phyloP scores from a whole-genome alignment of 306 rosid species.

The Quillaja saponaria region DNA sequence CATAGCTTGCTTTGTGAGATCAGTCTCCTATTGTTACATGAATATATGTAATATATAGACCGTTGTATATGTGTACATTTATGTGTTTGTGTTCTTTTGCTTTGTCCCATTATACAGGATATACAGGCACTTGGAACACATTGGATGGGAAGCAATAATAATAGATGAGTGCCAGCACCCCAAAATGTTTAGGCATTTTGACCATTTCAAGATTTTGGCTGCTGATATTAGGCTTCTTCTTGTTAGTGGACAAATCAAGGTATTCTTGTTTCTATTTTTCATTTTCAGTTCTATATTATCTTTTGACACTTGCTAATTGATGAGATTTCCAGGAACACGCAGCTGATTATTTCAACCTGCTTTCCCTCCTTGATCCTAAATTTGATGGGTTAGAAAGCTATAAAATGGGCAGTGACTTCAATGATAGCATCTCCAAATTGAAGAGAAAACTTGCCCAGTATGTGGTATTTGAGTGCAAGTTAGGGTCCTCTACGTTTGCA shows the following conservation, averaged over 20 bases:
- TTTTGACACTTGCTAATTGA: neutral
- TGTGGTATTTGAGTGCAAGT: slow-evolving; percentile 32
- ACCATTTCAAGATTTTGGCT: slow-evolving; percentile 25
- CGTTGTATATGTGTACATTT: too few species aligned
- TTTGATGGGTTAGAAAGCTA: slow-evolving; percentile 17
- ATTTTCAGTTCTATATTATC: neutral
- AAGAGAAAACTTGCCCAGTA: slow-evolving; percentile 38
- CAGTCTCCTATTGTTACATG: too few species aligned
- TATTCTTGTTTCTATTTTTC: slow-evolving; percentile 24
- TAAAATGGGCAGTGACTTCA: slow-evolving; percentile 4
- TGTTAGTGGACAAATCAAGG: slow-evolving; percentile 48
- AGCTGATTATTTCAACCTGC: slow-evolving; percentile 37
- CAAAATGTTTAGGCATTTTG: slow-evolving; percentile 25
- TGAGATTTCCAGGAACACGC: slow-evolving; percentile 39
- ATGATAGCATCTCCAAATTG: slow-evolving; percentile 35
- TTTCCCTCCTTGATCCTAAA: slow-evolving; percentile 37
- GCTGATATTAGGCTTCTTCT: slow-evolving; percentile 38
- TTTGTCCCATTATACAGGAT: slow-evolving; percentile 26
- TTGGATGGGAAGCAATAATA: slow-evolving; percentile 47
- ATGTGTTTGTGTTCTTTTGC: too few species aligned
- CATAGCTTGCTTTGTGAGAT: too few species aligned
- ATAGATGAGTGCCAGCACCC: slow-evolving; percentile 47
- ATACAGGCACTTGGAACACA: slow-evolving; percentile 27
- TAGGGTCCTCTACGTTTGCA: slow-evolving; percentile 34
- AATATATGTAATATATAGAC: too few species aligned